These are phyloP conservation scores for Trichomonascaceae sp. DNA, from an alignment of 1,139 yeast genomes.

Conservation along the genomic window DNA sequence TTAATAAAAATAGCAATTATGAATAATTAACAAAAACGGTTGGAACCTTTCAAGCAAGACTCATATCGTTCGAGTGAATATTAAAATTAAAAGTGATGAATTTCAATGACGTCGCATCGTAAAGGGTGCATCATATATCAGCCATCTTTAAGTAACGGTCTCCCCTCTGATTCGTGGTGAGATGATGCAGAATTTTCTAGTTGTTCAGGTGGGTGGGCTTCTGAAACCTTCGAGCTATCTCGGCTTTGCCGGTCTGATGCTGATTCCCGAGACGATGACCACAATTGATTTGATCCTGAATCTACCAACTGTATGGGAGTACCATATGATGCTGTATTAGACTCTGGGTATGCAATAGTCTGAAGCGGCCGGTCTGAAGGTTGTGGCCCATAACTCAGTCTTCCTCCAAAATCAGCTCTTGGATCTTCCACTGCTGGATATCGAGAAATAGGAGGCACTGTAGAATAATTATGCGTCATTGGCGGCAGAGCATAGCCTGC, in stretches of 20 bases:
- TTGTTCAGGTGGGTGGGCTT: background rate
- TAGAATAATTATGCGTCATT: background rate
- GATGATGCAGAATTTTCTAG: background rate
- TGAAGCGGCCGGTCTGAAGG: background rate
- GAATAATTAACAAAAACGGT: background rate
- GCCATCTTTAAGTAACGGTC: background rate
- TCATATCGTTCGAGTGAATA: background rate
- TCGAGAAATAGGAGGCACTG: background rate
- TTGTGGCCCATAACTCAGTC: background rate
- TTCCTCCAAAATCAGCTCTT: background rate
- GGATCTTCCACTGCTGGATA: background rate
- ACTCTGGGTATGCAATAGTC: background rate
- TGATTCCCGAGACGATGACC: background rate
- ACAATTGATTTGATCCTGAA: background rate
- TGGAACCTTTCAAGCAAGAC: background rate
- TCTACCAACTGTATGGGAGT: background rate
- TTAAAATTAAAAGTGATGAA: background rate
- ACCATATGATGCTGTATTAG: background rate
- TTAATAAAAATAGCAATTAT: background rate
- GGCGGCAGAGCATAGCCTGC: background rate
- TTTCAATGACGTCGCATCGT: background rate
- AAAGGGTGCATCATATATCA: background rate
- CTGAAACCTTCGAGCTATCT: background rate
- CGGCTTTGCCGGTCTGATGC: background rate
- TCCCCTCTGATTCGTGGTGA: background rate